Evolutionary conservation across 176 grass and related monocot genomes (phyloP), one percentile per base, ranked within the genome.

Genomic region (Tillandsia leiboldiana): DNA sequence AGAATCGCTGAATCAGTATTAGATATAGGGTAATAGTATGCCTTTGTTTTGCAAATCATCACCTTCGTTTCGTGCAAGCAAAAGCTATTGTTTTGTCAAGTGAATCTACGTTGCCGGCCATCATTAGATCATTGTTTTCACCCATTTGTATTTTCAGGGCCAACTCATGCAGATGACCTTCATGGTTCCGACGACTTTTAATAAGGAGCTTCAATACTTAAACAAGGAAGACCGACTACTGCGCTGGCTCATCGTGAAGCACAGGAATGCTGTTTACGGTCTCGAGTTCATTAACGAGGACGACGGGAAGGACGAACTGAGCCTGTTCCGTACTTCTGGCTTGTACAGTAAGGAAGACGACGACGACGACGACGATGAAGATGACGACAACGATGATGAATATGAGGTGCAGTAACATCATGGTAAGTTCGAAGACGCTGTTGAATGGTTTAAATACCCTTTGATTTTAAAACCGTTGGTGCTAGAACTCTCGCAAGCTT

Each of bases 121-220:
- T 42, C 33, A 42, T 42, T 42, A 42, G 2, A 42, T 42, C 33
- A 1, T 42, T 68, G 12, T 53, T 22, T 66, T 68, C 27, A 61
- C 65, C 26, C 1, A 69, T 14, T 75, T 49, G 24, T 53, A 10
- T 82, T 69, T 87, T 49, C 82, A 97, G 94, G 94, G 94, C 74
- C 84, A 87, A 65, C 83, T 97, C 42, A 85, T 97, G 89, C 94
- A 93, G 80, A 75, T 97, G 86, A 88, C 94, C 20, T 81, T 97
- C 84, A 92, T 93, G 86, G 89, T 90, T 72, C 94, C 94, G 59
- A 84, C 89, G 13, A 78, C 79, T 65, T 90, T 97, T 72, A 77
- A 80, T 48, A 49, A 90, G 86, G 87, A 99, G 65, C 86, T 97
- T 50, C 81, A 93, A 49, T 93, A 99, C 56, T 81, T 99, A 63